Evolutionary conservation across 2,329 filamentous ascomycete genomes (phyloP).

Genomic region (Neonectria magnoliae): DNA sequence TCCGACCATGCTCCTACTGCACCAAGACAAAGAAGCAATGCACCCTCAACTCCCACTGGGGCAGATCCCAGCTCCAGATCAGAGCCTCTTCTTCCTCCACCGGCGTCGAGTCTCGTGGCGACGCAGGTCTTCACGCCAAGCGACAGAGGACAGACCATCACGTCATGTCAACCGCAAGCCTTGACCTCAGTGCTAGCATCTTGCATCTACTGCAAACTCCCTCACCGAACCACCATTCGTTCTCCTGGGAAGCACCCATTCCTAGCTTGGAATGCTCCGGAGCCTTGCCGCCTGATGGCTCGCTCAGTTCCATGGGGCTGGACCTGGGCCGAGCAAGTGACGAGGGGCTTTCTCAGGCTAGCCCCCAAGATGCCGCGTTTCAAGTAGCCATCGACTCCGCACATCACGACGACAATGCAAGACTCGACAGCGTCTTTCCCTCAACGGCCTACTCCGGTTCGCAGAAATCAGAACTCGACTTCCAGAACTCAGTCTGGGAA

Average conservation of each 20-base stretch:
- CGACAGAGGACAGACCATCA: constrained; percentile 15
- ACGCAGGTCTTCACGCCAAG: constrained; percentile 13
- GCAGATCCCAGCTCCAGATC: constrained; percentile 8
- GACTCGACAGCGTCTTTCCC: constrained; percentile 12
- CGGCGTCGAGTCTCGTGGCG: neutral
- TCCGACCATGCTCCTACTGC: constrained; percentile 44
- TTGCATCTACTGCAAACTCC: constrained; percentile 21
- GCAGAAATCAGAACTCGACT: constrained; percentile 25
- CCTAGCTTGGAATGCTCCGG: constrained; percentile 18
- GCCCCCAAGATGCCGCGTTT: constrained; percentile 9
- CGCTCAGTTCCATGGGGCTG: constrained; percentile 4
- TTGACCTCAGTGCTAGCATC: constrained; percentile 17
- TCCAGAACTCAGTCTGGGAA: constrained; percentile 23
- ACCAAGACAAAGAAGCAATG: constrained; percentile 44
- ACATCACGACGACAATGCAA: neutral
- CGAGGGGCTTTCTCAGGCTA: neutral
- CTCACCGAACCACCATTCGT: constrained; percentile 19
- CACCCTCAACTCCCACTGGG: constrained; percentile 42
- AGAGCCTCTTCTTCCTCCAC: constrained; percentile 7
- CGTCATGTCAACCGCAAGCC: neutral
- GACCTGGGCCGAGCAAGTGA: neutral
- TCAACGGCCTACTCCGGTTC: constrained; percentile 22
- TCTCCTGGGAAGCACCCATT: constrained; percentile 26
- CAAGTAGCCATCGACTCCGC: neutral
- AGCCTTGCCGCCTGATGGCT: constrained; percentile 1